phyloP scores from a whole-genome alignment of 345 rosid species.

The Bruguiera sexangula region DNA sequence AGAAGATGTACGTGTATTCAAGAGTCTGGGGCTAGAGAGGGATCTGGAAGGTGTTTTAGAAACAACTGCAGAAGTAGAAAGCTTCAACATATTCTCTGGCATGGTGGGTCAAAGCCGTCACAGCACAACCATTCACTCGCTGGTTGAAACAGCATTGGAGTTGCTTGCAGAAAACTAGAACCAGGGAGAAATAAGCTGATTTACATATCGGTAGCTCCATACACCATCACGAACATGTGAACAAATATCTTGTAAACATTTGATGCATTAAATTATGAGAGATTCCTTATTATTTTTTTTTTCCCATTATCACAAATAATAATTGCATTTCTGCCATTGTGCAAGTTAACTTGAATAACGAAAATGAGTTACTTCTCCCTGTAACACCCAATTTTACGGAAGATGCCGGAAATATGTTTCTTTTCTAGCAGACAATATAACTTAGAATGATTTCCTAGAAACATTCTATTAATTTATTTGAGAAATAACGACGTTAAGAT shows the following conservation, averaged over 20 bases:
- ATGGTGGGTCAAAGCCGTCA: conserved; percentile 67
- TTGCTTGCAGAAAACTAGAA: conserved; percentile 20
- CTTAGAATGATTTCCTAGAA: no score
- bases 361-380: background rate
- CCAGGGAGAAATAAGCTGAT: no score
- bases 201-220: background rate
- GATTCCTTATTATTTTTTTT: background rate
- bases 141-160: conserved; percentile 53
- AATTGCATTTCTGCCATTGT: background rate
- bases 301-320: background rate
- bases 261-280: background rate
- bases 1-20: conserved; percentile 31
- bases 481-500: no score
- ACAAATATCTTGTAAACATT: background rate
- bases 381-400: no score
- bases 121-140: conserved; percentile 52
- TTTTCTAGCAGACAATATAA: no score
- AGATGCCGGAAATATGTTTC: no score
- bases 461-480: no score
- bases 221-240: background rate
- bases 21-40: conserved; percentile 46
- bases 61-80: conserved; percentile 75
- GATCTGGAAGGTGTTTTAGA: conserved; percentile 58
- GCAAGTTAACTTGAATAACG: background rate
- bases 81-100: conserved; percentile 74